A percentile compares a stretch with the other conserved stretches of the same genome.
These are phyloP conservation scores for Sporothrix globosa DNA, from an alignment of 2,329 filamentous ascomycete species.

Conservation along the genomic window DNA sequence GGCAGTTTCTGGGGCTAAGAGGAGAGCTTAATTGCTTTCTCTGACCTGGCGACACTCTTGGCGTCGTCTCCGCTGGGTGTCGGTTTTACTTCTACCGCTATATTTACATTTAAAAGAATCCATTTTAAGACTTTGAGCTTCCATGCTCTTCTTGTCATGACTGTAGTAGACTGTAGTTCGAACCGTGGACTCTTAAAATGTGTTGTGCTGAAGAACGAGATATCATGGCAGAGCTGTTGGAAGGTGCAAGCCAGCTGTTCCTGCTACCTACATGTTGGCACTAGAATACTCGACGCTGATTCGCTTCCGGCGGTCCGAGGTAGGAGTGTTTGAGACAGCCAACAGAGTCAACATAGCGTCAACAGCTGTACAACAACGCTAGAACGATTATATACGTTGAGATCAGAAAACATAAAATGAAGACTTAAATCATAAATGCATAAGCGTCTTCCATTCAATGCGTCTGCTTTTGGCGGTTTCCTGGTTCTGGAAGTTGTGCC, in stretches of 20 bases:
- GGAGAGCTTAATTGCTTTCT: neutral
- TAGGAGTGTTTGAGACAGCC: conserved; percentile 16
- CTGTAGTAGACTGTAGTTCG: too few species aligned
- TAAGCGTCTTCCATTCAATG: neutral
- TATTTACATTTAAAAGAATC: conserved; percentile 4
- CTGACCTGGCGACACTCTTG: neutral
- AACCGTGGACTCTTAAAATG: neutral
- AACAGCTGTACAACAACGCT: neutral
- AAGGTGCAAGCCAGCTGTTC: neutral
- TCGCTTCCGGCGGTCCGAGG: conserved; percentile 33
- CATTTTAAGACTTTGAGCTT: neutral
- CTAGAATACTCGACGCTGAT: conserved; percentile 15
- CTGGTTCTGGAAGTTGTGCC: neutral
- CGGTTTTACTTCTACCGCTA: conserved; percentile 12
- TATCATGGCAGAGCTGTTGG: neutral
- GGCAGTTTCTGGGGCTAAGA: neutral
- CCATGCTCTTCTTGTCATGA: neutral
- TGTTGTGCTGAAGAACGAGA: neutral
- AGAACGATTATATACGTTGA: neutral
- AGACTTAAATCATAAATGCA: neutral
- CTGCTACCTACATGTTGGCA: neutral
- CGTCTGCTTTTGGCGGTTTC: neutral
- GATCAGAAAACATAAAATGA: neutral
- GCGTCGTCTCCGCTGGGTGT: neutral
- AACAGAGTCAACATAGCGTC: neutral